Base-by-base conservation (phyloP, 2,329 filamentous ascomycete genomes). In the Paraconiothyrium brasiliense region DNA sequence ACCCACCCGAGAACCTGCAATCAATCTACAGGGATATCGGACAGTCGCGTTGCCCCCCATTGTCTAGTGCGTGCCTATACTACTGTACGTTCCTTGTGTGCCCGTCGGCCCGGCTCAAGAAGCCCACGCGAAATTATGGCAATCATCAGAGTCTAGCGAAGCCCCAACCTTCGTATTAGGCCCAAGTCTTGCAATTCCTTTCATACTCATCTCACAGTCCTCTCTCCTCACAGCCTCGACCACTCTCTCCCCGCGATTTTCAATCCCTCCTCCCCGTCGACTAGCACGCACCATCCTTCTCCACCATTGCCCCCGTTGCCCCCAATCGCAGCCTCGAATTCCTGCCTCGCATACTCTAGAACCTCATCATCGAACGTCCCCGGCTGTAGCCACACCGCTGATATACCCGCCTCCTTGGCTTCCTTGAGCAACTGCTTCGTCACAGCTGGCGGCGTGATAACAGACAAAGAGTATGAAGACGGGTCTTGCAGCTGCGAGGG, bases 381-480 rank as follows among this genome's bases (percentile, higher is more conserved):
- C 0, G 95, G 95, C 81, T 98, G 95, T 67, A 98, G 81, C 70
- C 71, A 77, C 10, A 77, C 73, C 1, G 30, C 92, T 86, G 20
- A 87, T 85, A 48, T 97, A 82, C 3, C 93, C 90, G 11, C 91
- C 83, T 59, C 86, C 83, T 78, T 91, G 0, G 94, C 95, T 78
- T 97, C 91, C 64, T 89, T 84, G 44, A 98, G 82, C 8, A 96
- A 83, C 71, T 88, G 81, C 61, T 90, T 85, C 0, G 95, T 97
- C 34, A 92, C 88, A 2, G 84, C 79, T 0, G 95, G 94, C 3
- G 92, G 92, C 13, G 95, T 98, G 75, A 98, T 93, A 72, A 98
- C 87, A 37, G 91, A 94, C 13, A 98, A 83, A 4, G 89, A 89
- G 0, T 93, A 84, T 22, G 80, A 79, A 0, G 94, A 91, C 22